Percentiles rank a stretch among this genome's conserved stretches.
Evolutionary conservation across 257 asterid species (phyloP).

Genomic region (Solanum habrochaites): DNA sequence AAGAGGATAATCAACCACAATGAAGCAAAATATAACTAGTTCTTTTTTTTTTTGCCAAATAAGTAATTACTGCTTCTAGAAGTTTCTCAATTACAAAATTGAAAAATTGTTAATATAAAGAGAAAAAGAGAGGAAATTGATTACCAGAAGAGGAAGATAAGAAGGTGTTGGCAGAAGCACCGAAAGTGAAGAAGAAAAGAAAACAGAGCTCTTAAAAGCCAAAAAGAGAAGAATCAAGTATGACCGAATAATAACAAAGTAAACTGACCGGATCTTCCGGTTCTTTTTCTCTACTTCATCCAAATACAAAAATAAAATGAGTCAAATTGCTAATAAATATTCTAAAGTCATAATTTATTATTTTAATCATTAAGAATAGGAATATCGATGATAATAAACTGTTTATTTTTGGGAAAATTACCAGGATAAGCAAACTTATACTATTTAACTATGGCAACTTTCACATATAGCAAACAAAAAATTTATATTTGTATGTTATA

Average conservation of each 20-base stretch:
- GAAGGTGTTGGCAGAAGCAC: constrained; percentile 38
- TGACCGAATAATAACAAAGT: not conserved
- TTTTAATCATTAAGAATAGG: too few relatives aligned
- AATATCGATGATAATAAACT: too few relatives aligned
- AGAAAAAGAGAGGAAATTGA: not conserved
- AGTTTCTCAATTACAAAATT: not conserved
- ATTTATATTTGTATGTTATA: too few relatives aligned
- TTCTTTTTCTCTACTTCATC: not conserved
- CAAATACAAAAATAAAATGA: not conserved
- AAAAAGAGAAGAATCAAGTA: constrained; percentile 5
- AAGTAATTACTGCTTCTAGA: not conserved
- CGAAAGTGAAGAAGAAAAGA: constrained; percentile 5
- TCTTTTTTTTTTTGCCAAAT: not conserved
- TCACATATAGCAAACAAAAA: too few relatives aligned
- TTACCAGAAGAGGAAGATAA: constrained; percentile 24
- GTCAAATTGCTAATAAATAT: too few relatives aligned
- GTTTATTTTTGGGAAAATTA: too few relatives aligned
- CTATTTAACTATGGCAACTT: too few relatives aligned
- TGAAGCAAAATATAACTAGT: not conserved
- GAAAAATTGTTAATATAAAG: not conserved
- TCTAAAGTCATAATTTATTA: too few relatives aligned
- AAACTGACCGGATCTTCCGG: not conserved
- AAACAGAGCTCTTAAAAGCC: not conserved
- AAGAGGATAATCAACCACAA: not conserved
- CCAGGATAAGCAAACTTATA: too few relatives aligned